A percentile compares a stretch with the other conserved stretches of the same genome.
phyloP scores from a whole-genome alignment of 2,329 filamentous ascomycete species.

The Hyphodiscus sp. region DNA sequence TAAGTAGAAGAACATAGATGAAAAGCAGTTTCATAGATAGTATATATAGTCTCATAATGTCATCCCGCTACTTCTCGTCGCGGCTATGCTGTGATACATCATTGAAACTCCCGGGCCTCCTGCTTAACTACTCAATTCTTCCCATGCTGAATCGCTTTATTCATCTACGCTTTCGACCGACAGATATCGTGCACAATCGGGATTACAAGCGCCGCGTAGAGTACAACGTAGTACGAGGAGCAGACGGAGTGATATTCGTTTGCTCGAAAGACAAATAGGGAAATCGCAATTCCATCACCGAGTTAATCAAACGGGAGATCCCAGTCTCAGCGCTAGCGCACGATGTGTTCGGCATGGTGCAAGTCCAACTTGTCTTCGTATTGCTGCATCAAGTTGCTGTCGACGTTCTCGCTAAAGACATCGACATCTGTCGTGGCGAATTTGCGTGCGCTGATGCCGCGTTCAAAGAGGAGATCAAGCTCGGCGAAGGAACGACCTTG shows the following conservation, averaged over 20 bases:
- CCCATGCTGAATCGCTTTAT: background rate
- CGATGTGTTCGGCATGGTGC: background rate
- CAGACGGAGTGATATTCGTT: background rate
- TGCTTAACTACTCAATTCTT: background rate
- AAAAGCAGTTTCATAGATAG: background rate
- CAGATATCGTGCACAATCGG: no score
- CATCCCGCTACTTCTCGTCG: background rate
- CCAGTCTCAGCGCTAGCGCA: background rate
- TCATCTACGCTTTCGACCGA: background rate
- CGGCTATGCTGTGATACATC: background rate
- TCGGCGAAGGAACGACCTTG: slow-evolving; percentile 77
- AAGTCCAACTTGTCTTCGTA: slow-evolving; percentile 67
- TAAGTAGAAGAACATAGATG: no score
- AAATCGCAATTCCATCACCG: background rate
- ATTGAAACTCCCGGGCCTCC: background rate
- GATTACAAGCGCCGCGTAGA: background rate
- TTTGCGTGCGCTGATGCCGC: slow-evolving; percentile 42
- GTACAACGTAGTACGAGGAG: background rate
- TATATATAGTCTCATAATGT: background rate
- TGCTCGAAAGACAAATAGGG: background rate
- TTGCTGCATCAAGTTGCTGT: slow-evolving; percentile 14
- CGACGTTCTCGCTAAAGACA: slow-evolving; percentile 24
- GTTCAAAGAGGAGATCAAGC: slow-evolving; percentile 78
- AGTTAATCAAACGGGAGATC: background rate
- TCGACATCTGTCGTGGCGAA: slow-evolving; percentile 28